phyloP scores from a whole-genome alignment of 441 rosid genomes.

The Cnidoscolus chayamansa region DNA sequence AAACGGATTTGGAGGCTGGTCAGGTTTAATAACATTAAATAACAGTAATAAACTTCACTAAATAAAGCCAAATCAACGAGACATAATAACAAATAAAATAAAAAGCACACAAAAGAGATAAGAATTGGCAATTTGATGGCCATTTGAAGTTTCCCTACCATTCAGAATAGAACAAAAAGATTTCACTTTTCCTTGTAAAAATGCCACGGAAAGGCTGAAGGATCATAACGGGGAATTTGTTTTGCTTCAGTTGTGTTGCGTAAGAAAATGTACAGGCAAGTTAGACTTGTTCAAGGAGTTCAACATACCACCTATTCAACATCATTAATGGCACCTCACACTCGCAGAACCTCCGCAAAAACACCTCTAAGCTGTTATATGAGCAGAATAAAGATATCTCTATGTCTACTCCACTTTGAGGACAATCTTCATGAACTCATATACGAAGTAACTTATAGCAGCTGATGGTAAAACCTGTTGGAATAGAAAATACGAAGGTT shows the following conservation, averaged over 20 bases:
- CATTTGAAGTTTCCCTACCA: background rate
- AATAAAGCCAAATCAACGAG: no score
- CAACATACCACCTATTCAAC: background rate
- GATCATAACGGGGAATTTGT: background rate
- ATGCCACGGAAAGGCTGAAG: constrained; percentile 3
- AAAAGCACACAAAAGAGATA: background rate
- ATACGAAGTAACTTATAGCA: constrained; percentile 80
- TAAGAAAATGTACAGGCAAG: background rate
- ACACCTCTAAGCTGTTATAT: background rate
- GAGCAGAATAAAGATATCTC: constrained; percentile 15
- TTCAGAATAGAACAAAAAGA: background rate
- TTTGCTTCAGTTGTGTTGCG: background rate
- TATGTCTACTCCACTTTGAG: constrained; percentile 66
- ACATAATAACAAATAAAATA: no score
- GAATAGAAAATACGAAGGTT: constrained; percentile 7
- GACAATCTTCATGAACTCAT: constrained; percentile 82
- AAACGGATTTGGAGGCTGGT: no score
- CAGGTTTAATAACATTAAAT: no score
- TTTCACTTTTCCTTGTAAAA: constrained; percentile 7
- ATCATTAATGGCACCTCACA: background rate
- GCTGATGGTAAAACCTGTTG: constrained; percentile 88
- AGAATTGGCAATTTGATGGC: background rate
- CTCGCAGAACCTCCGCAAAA: background rate
- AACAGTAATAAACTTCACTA: no score
- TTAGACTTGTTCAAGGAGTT: background rate